A percentile compares a stretch with the other conserved stretches of the same genome.
phyloP scores from a whole-genome alignment of 306 rosid genomes.

The Fragaria ananassa region DNA sequence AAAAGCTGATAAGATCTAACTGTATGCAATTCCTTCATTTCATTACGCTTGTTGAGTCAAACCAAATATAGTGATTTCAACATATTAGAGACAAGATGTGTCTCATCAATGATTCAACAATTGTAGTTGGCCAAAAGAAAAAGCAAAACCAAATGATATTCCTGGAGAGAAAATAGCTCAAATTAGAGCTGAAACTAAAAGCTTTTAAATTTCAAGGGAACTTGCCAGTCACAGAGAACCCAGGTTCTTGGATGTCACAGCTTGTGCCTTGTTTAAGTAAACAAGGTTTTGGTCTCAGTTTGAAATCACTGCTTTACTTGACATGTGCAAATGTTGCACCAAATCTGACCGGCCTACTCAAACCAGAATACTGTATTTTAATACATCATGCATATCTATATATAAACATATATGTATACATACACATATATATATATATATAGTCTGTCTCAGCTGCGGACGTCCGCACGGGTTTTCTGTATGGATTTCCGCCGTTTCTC shows the following conservation, averaged over 20 bases:
- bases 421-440: too few species aligned
- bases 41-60: background rate
- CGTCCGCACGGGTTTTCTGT: too few species aligned
- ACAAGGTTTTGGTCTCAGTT: slow-evolving; percentile 6
- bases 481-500: too few species aligned
- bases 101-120: background rate
- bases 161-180: background rate
- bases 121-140: background rate
- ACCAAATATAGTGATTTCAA: background rate
- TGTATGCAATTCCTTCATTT: background rate
- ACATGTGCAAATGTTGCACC: background rate
- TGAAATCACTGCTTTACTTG: background rate
- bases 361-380: background rate
- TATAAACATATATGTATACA: background rate
- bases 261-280: background rate
- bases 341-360: background rate
- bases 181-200: background rate
- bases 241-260: background rate
- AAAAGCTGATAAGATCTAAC: background rate
- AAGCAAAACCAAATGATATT: background rate
- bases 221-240: background rate
- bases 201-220: background rate
- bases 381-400: background rate
- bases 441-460: too few species aligned
- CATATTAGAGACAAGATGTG: background rate